Percentiles rank a stretch among this genome's conserved stretches.
Conservation (phyloP, 1,139 yeast genomes). For the Scheffersomyces cryptocercus region DNA sequence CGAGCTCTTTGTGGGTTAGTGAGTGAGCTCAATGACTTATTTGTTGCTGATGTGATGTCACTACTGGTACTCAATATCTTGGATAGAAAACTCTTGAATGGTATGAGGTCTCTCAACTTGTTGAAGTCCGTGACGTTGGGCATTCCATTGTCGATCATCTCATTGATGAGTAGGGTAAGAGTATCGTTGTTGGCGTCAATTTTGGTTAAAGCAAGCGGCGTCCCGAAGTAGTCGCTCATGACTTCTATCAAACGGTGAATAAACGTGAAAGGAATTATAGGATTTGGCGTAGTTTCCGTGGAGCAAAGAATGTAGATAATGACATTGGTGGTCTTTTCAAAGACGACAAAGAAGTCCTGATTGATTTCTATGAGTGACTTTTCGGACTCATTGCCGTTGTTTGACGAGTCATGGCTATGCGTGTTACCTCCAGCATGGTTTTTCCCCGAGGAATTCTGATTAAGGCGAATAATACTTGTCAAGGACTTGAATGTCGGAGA, state of each 20-base stretch:
- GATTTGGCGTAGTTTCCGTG: constrained; percentile 26
- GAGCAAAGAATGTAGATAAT: constrained; percentile 30
- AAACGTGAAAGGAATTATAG: constrained; percentile 59
- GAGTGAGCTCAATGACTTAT: constrained; percentile 6
- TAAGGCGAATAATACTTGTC: constrained; percentile 20
- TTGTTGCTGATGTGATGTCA: constrained; percentile 23
- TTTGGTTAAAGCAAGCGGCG: constrained; percentile 56
- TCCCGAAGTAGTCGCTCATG: constrained; percentile 59
- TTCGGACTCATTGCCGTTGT: constrained; percentile 8
- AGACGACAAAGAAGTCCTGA: constrained; percentile 28
- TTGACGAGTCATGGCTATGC: not conserved
- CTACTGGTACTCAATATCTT: constrained; percentile 38
- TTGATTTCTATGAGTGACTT: constrained; percentile 29
- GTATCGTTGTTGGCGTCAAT: constrained; percentile 68
- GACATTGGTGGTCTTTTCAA: constrained; percentile 22
- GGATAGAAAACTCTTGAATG: constrained; percentile 49
- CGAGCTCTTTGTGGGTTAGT: constrained; percentile 4
- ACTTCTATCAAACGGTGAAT: constrained; percentile 51
- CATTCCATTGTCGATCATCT: constrained; percentile 74
- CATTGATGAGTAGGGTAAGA: constrained; percentile 55
- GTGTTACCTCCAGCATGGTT: not conserved
- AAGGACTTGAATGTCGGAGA: constrained; percentile 54
- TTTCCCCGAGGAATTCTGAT: constrained; percentile 2
- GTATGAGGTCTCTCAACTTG: constrained; percentile 67
- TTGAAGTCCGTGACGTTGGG: constrained; percentile 77